Conservation (phyloP, 1,139 yeast species). For the Scheffersomyces lignicola region DNA sequence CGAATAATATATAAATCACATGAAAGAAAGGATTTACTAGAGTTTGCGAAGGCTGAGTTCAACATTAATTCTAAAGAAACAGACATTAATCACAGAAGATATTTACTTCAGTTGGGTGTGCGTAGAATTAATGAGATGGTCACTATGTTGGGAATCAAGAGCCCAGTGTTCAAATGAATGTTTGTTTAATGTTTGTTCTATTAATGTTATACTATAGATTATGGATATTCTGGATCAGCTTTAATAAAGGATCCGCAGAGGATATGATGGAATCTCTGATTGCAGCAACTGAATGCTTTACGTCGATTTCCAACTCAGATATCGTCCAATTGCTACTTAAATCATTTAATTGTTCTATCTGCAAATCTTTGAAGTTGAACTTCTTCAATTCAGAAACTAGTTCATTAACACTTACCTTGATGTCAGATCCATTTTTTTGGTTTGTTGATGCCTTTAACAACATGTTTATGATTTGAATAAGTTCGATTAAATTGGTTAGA, state of each 20-base stretch:
- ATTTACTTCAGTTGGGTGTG: slow-evolving; percentile 38
- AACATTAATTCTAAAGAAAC: slow-evolving; percentile 23
- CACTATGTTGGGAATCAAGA: slow-evolving; percentile 21
- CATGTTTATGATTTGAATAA: slow-evolving; percentile 20
- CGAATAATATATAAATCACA: slow-evolving; percentile 38
- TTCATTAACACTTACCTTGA: slow-evolving; percentile 10
- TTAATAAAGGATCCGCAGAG: slow-evolving; percentile 1
- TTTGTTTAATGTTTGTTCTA: too few species aligned
- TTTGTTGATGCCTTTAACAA: slow-evolving; percentile 5
- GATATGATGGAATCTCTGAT: slow-evolving; percentile 9
- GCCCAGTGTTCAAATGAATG: slow-evolving; percentile 4
- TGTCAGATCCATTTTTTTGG: slow-evolving; percentile 4
- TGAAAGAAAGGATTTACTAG: slow-evolving; percentile 36
- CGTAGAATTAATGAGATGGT: slow-evolving; percentile 28
- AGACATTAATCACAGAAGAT: slow-evolving; percentile 38
- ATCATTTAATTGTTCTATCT: slow-evolving; percentile 15
- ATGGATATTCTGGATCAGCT: slow-evolving; percentile 14
- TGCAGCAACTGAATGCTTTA: slow-evolving; percentile 7
- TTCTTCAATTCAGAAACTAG: slow-evolving; percentile 16
- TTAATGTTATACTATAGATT: too few species aligned
- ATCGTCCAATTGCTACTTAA: slow-evolving; percentile 8
- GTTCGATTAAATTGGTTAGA: slow-evolving; percentile 24
- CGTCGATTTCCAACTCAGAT: slow-evolving; percentile 11
- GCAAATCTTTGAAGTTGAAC: slow-evolving; percentile 12
- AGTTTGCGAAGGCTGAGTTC: slow-evolving; percentile 37